Evolutionary conservation across 1,284 basidiomycete species (phyloP), one percentile per base, ranked within the genome.

Genomic region (Sphaerobolus stellatus): DNA sequence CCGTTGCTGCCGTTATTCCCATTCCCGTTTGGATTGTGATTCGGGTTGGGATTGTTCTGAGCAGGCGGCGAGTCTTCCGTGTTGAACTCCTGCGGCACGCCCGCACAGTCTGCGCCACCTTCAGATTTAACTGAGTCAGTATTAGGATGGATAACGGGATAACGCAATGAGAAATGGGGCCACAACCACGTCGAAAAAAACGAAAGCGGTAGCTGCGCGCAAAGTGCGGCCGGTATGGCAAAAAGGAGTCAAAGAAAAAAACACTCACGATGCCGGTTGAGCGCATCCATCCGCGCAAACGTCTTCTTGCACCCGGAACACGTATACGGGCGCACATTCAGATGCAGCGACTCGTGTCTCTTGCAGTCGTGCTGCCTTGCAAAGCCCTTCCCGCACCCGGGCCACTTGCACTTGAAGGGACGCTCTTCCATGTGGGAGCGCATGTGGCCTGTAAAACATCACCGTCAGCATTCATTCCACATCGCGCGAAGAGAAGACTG

Each of bases 291-390:
- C 58, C 88, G 71, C 49, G 86, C 86, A 71, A 91, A 91, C 57
- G 81, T 85, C 74, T 88, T 88, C 62, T 78, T 76, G 66, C 89
- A 91, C 40, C 88, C 88, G 5, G 88, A 84, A 62, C 88, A 91
- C 11, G 79, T 84, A 66, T 88, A 89, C 50, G 86, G 87, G 28
- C 86, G 74, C 62, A 85, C 84, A 61, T 88, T 89, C 48, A 85
- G 81, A 65, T 92, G 90, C 41, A 91, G 74, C 59, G 88, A 83
- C 65, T 92, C 88, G 61, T 92, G 90, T 3, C 89, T 78, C 66
- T 90, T 92, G 71, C 88, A 91, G 65, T 92, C 90, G 62, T 92
- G 88, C 67, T 90, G 88, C 54, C 88, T 70, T n/a, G 89, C 88
- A 59, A 92, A 92, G 33, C 87, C 86, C 71, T 90, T 91, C 48